Evolutionary conservation across 371 early-diverging fungal species (phyloP).

Genomic region (Entomophthora muscae): DNA sequence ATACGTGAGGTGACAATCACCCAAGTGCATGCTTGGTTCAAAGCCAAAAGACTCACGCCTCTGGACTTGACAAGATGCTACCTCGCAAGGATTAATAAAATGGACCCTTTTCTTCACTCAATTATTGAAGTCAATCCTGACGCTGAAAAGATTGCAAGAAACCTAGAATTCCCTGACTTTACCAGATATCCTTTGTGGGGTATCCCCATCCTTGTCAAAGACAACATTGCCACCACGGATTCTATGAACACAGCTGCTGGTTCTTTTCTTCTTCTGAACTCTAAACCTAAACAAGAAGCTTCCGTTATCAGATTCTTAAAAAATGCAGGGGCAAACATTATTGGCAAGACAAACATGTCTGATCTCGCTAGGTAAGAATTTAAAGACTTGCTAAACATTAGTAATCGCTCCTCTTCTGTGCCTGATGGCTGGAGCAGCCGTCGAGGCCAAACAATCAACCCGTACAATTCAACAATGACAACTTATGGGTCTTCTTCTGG

Average conservation of each 20-base stretch:
- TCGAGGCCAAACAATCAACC: too few relatives aligned
- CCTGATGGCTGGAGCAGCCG: too few relatives aligned
- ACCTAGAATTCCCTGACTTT: constrained; percentile 3
- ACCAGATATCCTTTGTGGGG: constrained; percentile 32
- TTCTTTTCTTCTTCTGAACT: constrained; percentile 19
- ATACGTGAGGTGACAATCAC: background rate
- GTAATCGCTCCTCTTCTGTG: too few relatives aligned
- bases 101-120: constrained; percentile 9
- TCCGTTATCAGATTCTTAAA: constrained; percentile 44
- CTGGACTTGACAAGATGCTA: constrained; percentile 11
- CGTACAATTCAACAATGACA: too few relatives aligned
- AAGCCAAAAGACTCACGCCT: background rate
- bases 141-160: constrained; percentile 5
- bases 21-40: background rate
- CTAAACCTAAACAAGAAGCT: constrained; percentile 53
- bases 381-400: too few relatives aligned
- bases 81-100: constrained; percentile 8
- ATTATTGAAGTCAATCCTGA: constrained; percentile 11
- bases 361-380: constrained; percentile 61
- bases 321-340: constrained; percentile 43
- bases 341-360: constrained; percentile 84
- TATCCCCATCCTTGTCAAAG: constrained; percentile 44
- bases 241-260: constrained; percentile 43
- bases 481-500: too few relatives aligned
- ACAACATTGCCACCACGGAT: constrained; percentile 42